Percentiles rank a stretch among this genome's conserved stretches.
Evolutionary conservation across 371 early-diverging fungal species (phyloP).

Genomic region (Mucor mucedo): DNA sequence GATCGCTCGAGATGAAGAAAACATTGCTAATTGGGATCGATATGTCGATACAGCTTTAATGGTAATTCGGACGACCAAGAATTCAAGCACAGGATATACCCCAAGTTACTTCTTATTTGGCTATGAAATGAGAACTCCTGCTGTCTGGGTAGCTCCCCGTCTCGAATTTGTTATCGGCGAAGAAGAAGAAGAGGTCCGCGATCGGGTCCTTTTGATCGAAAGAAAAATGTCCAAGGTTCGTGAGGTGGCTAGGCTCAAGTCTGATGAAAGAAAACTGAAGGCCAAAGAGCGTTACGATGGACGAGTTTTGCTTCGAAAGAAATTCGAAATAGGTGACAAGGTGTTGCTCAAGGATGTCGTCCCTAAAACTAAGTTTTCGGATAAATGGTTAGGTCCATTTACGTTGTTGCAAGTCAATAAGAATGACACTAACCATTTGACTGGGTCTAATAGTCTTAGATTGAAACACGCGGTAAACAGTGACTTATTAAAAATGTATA

Average conservation of each 20-base stretch:
- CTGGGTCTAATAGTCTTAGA: conserved; percentile 10
- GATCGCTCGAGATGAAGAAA: conserved; percentile 8
- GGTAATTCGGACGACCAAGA: conserved; percentile 20
- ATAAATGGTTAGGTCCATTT: conserved; percentile 23
- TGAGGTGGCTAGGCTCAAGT: too few relatives aligned
- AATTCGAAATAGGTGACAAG: conserved; percentile 21
- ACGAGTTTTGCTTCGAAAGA: not conserved
- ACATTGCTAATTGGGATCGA: conserved; percentile 15
- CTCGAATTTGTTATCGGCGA: too few relatives aligned
- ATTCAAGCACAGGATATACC: conserved; percentile 18
- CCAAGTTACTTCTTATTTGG: conserved; percentile 27
- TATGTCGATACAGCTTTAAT: conserved; percentile 18
- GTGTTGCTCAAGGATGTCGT: conserved; percentile 12
- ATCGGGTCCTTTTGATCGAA: too few relatives aligned
- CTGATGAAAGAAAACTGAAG: not conserved
- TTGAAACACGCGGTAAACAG: conserved; percentile 24
- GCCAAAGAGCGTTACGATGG: conserved; percentile 12
- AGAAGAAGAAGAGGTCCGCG: too few relatives aligned
- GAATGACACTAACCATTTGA: conserved; percentile 15
- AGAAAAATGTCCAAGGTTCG: too few relatives aligned
- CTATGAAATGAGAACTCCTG: conserved; percentile 19
- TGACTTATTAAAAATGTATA: conserved; percentile 13
- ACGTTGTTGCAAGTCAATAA: conserved; percentile 6
- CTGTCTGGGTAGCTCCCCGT: too few relatives aligned
- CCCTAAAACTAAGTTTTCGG: conserved; percentile 16